Base-by-base conservation (phyloP, 2,329 filamentous ascomycete species). In the Laburnicola sp. region DNA sequence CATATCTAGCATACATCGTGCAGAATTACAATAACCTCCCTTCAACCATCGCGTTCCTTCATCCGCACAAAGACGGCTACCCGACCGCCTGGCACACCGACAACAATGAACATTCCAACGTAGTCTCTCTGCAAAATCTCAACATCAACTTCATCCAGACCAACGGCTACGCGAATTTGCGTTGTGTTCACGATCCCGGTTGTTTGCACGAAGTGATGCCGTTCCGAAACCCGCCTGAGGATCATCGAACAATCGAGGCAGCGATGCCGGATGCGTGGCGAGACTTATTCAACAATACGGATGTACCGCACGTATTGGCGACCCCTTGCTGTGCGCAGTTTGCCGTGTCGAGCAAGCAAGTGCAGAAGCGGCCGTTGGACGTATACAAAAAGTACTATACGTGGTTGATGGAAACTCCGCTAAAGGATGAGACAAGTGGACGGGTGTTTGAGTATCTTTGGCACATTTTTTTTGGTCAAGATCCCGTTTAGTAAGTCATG, bases 301-400 rank as follows among this genome's bases (percentile, higher is more conserved):
- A 54, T 6, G 57, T 72, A 3, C 78, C 78, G 0, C 59, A 74
- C 10, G 61, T 65, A 21, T 71, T 82, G 4, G 78, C 74, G 1
- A 73, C 74, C 2, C 73, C 74, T 10, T 82, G 79, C 57, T 81
- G 70, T 56, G 65, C 67, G 8, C 65, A 73, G 32, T 74, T 74
- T 50, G 71, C 71, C 4, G 71, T 73, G 7, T 64, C 59, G n/a
- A 56, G 55, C 16, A 53, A 57, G 25, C 64, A 71, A 50, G 56
- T 74, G 6, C 49, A 52, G 40, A 54, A 60, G 47, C 49, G 63
- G 28, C 44, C 59, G 30, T 51, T 64, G 51, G 49, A 56, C 10
- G 66, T 69, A 11, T 74, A 73, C 48, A 47, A 55, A 50, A 50
- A 50, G 26, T 64, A 49, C 32, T 59, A 59, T 31, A 55, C 51